Evolutionary conservation across 768 basidiomycete species (phyloP).

Genomic region (Galerina marginata): DNA sequence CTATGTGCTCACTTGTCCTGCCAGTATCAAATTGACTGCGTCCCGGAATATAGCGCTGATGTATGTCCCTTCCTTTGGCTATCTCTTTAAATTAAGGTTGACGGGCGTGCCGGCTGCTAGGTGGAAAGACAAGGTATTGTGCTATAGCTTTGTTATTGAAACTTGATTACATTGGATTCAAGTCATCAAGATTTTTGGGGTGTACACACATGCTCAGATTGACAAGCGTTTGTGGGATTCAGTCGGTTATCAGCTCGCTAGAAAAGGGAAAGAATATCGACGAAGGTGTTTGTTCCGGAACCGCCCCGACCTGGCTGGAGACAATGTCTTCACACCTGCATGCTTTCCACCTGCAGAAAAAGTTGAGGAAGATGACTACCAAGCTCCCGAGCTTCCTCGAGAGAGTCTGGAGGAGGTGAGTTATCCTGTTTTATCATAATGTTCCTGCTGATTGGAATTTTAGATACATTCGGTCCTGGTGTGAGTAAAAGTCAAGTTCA

Average conservation of each 20-base stretch:
- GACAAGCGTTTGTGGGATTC: conserved; percentile 45
- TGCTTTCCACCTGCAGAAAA: conserved; percentile 48
- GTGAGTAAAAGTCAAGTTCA: conserved; percentile 38
- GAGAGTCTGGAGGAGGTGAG: conserved; percentile 56
- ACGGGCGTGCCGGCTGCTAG: conserved; percentile 14
- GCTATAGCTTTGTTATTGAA: not conserved
- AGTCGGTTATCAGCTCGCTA: conserved; percentile 40
- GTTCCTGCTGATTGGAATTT: not conserved
- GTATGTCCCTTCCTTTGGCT: conserved; percentile 18
- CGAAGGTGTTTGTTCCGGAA: conserved; percentile 49
- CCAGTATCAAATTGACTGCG: conserved; percentile 57
- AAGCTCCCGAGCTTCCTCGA: conserved; percentile 39
- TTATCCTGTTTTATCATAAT: not conserved
- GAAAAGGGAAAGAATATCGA: conserved; percentile 56
- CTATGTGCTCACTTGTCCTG: not conserved
- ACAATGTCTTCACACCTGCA: conserved; percentile 53
- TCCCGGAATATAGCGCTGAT: conserved; percentile 40
- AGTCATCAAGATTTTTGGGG: conserved; percentile 44
- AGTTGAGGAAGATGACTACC: conserved; percentile 22
- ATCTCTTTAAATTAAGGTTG: not conserved
- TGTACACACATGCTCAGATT: conserved; percentile 46
- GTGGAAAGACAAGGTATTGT: conserved; percentile 35
- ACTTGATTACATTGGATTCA: not conserved
- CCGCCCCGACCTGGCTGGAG: conserved; percentile 38
- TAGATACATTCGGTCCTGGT: conserved; percentile 66